Evolutionary conservation across 352 stramenopile species (phyloP).

Genomic region (Pythium aristosporum): DNA sequence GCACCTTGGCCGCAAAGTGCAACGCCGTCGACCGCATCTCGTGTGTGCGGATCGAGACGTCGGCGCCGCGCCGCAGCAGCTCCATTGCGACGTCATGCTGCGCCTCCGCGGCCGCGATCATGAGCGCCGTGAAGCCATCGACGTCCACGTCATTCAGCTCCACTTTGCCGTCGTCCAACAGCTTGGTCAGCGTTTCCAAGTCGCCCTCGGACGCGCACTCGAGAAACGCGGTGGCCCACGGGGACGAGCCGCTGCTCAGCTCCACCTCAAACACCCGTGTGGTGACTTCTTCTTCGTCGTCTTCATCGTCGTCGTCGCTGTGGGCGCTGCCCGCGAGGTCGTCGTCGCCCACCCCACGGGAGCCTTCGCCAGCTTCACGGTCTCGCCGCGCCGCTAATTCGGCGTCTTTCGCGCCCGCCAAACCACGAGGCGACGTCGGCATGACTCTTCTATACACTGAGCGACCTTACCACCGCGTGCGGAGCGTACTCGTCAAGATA

Average conservation of each 20-base stretch:
- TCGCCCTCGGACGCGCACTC: conserved; percentile 72
- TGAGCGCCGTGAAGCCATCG: conserved; percentile 82
- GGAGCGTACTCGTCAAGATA: not conserved
- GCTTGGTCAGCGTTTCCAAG: conserved; percentile 52
- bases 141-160: conserved; percentile 74
- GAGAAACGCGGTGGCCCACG: conserved; percentile 71
- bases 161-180: conserved; percentile 60
- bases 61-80: conserved; percentile 54
- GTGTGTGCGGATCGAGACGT: conserved; percentile 64
- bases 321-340: not conserved
- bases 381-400: conserved; percentile 20
- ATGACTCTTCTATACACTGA: conserved; percentile 3
- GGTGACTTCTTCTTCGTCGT: conserved; percentile 37
- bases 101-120: conserved; percentile 79
- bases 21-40: conserved; percentile 74
- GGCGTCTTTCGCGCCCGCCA: conserved; percentile 21
- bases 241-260: conserved; percentile 43
- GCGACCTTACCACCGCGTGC: not conserved
- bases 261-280: conserved; percentile 70
- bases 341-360: not conserved
- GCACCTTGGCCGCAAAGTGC: conserved; percentile 80
- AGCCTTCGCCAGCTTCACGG: conserved; percentile 16
- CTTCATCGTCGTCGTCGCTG: conserved; percentile 7
- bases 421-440: conserved; percentile 10
- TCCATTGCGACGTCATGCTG: conserved; percentile 55